phyloP scores from a whole-genome alignment of 177 flowering plant genomes.

The Vitis hybrid region DNA sequence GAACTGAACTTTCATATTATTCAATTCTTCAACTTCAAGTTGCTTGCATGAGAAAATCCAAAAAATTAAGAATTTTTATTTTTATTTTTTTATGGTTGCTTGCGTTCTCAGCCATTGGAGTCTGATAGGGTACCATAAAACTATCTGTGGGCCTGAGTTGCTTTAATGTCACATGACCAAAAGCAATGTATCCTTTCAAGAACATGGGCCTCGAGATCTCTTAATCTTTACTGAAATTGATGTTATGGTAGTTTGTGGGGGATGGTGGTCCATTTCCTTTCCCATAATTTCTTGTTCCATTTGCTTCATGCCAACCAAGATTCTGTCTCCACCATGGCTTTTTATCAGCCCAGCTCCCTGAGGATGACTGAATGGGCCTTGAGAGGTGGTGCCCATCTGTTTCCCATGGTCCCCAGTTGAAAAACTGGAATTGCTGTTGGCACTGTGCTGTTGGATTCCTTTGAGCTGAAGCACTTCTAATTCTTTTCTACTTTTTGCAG shows the following conservation, averaged over 20 bases:
- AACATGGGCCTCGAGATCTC: constrained; percentile 19
- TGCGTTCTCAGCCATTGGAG: constrained; percentile 15
- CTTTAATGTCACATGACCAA: constrained; percentile 23
- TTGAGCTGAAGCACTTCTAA: constrained; percentile 6
- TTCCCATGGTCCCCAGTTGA: constrained; percentile 16
- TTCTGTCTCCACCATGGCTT: constrained; percentile 9
- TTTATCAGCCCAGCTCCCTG: constrained; percentile 5
- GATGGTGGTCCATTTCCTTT: constrained; percentile 20
- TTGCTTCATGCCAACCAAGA: constrained; percentile 18
- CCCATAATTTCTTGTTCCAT: constrained; percentile 8
- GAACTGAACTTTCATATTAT: background rate
- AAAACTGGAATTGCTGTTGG: background rate
- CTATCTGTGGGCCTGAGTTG: constrained; percentile 22
- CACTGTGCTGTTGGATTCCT: background rate
- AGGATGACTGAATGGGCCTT: constrained; percentile 8
- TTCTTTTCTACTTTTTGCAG: background rate
- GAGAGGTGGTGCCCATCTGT: constrained; percentile 21
- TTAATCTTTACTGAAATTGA: constrained; percentile 12
- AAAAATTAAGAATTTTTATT: background rate
- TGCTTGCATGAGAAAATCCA: background rate
- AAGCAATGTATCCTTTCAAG: constrained; percentile 22
- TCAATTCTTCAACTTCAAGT: background rate
- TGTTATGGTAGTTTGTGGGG: constrained; percentile 12
- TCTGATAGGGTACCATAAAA: constrained; percentile 9
- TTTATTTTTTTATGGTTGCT: constrained; percentile 12